These are phyloP conservation scores for Debaryomyces sp. DNA, from an alignment of 1,139 yeast species.

Conservation along the genomic window DNA sequence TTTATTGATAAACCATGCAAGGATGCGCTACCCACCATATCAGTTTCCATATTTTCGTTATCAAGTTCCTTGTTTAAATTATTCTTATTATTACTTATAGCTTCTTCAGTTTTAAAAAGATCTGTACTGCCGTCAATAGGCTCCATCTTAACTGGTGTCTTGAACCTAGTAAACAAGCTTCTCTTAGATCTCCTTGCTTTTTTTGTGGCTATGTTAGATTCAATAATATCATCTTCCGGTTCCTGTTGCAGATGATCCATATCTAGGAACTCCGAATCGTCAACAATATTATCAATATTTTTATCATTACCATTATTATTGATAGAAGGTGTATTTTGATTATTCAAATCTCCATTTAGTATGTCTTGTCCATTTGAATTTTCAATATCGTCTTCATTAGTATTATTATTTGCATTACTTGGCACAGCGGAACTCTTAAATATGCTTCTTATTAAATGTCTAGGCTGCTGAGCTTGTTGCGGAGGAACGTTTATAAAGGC, in stretches of 20 bases:
- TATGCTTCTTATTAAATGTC: constrained; percentile 45
- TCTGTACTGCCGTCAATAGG: constrained; percentile 13
- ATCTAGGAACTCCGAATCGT: constrained; percentile 4
- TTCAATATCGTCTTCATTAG: constrained; percentile 4
- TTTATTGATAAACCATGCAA: constrained; percentile 23
- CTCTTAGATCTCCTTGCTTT: constrained; percentile 38
- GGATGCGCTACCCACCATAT: constrained; percentile 12
- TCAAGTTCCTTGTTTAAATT: constrained; percentile 10
- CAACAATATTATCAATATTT: constrained; percentile 1
- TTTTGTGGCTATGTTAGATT: constrained; percentile 20
- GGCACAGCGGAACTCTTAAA: constrained; percentile 30
- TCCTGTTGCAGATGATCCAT: neutral
- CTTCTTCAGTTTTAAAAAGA: constrained; percentile 7
- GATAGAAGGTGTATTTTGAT: neutral
- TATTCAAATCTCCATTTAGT: constrained; percentile 6
- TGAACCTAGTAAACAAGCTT: constrained; percentile 45
- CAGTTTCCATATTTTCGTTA: constrained; percentile 16
- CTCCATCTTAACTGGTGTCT: constrained; percentile 31
- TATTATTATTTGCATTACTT: constrained; percentile 11
- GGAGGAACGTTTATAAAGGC: constrained; percentile 17
- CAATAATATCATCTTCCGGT: constrained; percentile 11
- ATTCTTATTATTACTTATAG: constrained; percentile 14
- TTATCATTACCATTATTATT: neutral
- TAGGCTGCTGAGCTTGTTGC: constrained; percentile 25
- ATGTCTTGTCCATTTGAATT: neutral